A percentile compares a stretch with the other conserved stretches of the same genome.
These are phyloP conservation scores for Tephrocybe sp. DNA, from an alignment of 768 basidiomycete genomes.

Conservation along the genomic window DNA sequence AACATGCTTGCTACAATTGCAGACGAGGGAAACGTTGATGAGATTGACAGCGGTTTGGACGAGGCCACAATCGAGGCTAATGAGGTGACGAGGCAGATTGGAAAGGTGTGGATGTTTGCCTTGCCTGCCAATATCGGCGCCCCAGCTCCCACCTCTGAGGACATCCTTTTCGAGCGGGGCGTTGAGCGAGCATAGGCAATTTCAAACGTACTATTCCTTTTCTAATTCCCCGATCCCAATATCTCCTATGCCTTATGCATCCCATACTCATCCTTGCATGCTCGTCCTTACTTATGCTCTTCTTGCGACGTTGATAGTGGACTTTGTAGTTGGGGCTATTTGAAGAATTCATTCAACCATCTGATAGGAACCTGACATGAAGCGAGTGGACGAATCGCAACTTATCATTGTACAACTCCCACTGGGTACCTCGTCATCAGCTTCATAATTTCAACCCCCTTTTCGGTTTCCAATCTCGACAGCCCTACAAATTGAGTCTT, in stretches of 20 bases:
- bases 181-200: neutral
- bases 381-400: too few relatives aligned
- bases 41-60: slow-evolving; percentile 13
- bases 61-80: slow-evolving; percentile 17
- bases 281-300: too few relatives aligned
- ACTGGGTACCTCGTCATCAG: slow-evolving; percentile 18
- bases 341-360: too few relatives aligned
- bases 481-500: slow-evolving; percentile 48
- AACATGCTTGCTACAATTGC: slow-evolving; percentile 8
- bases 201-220: neutral
- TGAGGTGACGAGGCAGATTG: slow-evolving; percentile 9
- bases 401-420: too few relatives aligned
- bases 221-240: neutral
- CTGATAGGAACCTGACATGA: too few relatives aligned
- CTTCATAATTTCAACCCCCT: slow-evolving; percentile 35
- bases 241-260: neutral
- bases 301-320: too few relatives aligned
- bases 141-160: neutral
- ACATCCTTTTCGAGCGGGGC: neutral
- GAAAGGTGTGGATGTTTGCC: slow-evolving; percentile 9
- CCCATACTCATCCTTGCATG: too few relatives aligned
- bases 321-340: too few relatives aligned
- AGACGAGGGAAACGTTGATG: slow-evolving; percentile 1
- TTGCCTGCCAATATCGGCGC: neutral
- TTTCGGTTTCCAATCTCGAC: slow-evolving; percentile 33